Evolutionary conservation across 805 yeast genomes (phyloP).

Genomic region (Lachancea sp.): DNA sequence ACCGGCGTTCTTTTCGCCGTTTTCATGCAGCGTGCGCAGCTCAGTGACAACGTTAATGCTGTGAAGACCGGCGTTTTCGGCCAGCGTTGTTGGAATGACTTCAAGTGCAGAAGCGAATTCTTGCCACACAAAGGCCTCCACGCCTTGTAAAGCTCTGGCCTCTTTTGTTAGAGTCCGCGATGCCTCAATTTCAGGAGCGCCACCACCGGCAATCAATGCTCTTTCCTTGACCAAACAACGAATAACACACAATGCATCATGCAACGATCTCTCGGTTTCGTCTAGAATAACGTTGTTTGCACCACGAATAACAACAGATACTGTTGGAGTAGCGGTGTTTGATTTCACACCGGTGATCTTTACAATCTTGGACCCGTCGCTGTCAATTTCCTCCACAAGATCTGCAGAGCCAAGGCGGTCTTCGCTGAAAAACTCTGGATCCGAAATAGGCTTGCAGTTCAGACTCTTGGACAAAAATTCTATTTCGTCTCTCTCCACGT

Average conservation of each 20-base stretch:
- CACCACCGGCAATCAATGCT: constrained; percentile 96
- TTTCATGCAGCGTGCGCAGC: constrained; percentile 81
- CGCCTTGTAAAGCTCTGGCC: constrained; percentile 67
- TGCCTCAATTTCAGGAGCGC: constrained; percentile 93
- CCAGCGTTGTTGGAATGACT: constrained; percentile 87
- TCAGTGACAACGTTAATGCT: constrained; percentile 90
- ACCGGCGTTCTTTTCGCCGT: constrained; percentile 91
- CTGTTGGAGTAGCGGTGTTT: constrained; percentile 44
- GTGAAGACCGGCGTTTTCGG: constrained; percentile 92
- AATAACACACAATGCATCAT: constrained; percentile 94
- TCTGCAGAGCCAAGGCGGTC: constrained; percentile 91
- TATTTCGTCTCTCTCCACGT: constrained; percentile 92
- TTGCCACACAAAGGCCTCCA: constrained; percentile 83
- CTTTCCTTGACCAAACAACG: constrained; percentile 83
- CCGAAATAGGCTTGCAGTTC: constrained; percentile 96
- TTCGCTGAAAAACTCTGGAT: constrained; percentile 86
- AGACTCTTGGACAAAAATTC: constrained; percentile 78
- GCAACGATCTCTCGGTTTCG: constrained; percentile 95
- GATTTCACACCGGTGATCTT: constrained; percentile 74
- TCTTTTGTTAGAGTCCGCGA: constrained; percentile 69
- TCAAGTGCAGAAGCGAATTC: constrained; percentile 91
- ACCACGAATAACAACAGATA: constrained; percentile 89
- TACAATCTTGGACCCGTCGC: constrained; percentile 84
- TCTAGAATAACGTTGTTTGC: constrained; percentile 86
- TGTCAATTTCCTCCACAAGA: constrained; percentile 82